Percentiles rank a stretch among this genome's conserved stretches.
Conservation (phyloP, 345 rosid genomes). For the Gossypium mustelinum region DNA sequence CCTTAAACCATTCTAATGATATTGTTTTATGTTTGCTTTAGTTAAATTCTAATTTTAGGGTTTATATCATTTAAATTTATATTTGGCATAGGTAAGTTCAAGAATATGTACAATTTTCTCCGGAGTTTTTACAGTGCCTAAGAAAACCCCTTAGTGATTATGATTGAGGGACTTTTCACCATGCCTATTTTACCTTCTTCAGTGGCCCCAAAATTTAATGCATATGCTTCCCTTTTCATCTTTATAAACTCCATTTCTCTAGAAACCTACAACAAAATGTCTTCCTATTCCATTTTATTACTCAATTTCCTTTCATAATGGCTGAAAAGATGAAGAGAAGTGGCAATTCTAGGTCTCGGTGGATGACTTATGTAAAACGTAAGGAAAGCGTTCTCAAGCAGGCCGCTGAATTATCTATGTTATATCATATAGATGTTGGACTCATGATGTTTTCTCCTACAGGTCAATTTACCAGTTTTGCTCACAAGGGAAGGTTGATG, state of each 20-base stretch:
- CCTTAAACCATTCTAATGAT: background rate
- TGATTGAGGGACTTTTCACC: slow-evolving; percentile 2
- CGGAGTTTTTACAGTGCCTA: background rate
- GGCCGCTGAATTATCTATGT: slow-evolving; percentile 23
- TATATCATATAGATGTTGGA: slow-evolving; percentile 25
- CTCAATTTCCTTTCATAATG: slow-evolving; percentile 9
- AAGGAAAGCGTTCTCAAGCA: slow-evolving; percentile 30
- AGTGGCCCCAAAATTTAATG: slow-evolving; percentile 7
- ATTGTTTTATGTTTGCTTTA: background rate
- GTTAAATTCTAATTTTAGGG: background rate
- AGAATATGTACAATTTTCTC: background rate
- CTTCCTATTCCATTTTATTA: background rate
- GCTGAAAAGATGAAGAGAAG: slow-evolving; percentile 20
- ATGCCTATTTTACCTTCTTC: slow-evolving; percentile 7
- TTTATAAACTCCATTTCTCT: background rate
- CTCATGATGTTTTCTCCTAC: slow-evolving; percentile 33
- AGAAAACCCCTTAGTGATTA: slow-evolving; percentile 15
- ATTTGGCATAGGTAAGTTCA: slow-evolving; percentile 6
- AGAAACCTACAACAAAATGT: background rate
- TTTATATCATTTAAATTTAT: background rate
- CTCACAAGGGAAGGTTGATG: slow-evolving; percentile 29
- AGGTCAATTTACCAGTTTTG: slow-evolving; percentile 23
- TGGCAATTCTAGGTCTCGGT: background rate
- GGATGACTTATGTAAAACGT: slow-evolving; percentile 25
- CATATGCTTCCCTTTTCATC: slow-evolving; percentile 3